Evolutionary conservation across 495 filamentous ascomycete genomes (phyloP), one percentile per base, ranked within the genome.

Genomic region (Jackrogersella minutella): DNA sequence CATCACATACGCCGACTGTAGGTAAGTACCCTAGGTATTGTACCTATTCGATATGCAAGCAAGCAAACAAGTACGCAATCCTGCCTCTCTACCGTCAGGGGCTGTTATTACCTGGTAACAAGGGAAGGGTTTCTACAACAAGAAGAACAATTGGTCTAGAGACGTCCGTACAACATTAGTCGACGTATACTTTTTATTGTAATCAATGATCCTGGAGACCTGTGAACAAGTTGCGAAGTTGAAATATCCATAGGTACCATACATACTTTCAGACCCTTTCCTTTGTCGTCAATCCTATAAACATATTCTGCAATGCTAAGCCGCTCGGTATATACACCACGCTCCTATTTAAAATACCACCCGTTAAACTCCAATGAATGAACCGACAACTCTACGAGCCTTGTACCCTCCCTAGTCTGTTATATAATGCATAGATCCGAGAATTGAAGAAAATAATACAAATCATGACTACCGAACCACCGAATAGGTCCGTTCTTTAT

Each of bases 401-500:
- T 58, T 31, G 46, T 63, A 37, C 56, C 47, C 65, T 59, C 30
- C 24, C 24, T 34, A 36, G 40, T 61, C 57, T 69, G 55, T 53
- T 37, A 21, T 37, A 56, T 44, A 7, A 52, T 53, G 50, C 39
- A 52, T 46, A 39, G 41, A 62, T 46, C 24, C 11, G 19, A 55
- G 34, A 13, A 33, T n/a, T n/a, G 33, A 58, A 43, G 47, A 33
- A 24, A 36, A 43, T 10, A 37, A 9, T 31, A 17, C 13, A 50
- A 13, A 51, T 11, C 2, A 39, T 22, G n/a, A 40, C 58, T 60
- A 66, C 37, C 54, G 52, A 49, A 69, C 64, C 46, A 66, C 53
- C 14, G 70, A 74, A 16, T 65, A 61, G 21, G 41, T 40, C 26
- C 59, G 64, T 13, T 77, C 69, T 24, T 73, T 59, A 7, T 77